A percentile compares a stretch with the other conserved stretches of the same genome.
These are phyloP conservation scores for Mariannaea elegans DNA, from an alignment of 2,329 filamentous ascomycete genomes.

Conservation along the genomic window DNA sequence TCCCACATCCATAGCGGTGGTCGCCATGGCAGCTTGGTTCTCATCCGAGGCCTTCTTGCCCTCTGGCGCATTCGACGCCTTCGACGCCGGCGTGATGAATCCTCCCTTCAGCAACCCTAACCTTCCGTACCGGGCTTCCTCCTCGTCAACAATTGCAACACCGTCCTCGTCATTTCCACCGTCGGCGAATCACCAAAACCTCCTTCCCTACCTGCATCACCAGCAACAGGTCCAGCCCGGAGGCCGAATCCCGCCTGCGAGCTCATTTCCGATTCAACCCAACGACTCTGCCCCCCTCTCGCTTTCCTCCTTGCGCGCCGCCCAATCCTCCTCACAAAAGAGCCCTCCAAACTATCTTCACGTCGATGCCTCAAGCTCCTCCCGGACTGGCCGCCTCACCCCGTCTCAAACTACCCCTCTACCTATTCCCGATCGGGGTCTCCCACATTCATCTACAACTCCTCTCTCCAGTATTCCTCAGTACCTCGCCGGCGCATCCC, in stretches of 20 bases:
- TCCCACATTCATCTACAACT: constrained; percentile 34
- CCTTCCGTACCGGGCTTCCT: constrained; percentile 25
- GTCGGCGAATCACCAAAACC: constrained; percentile 31
- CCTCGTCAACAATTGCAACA: constrained; percentile 25
- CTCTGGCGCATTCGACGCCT: constrained; percentile 38
- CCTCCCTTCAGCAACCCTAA: constrained; percentile 28
- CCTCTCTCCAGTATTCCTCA: constrained; percentile 33
- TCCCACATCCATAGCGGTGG: constrained; percentile 18
- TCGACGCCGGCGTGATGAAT: constrained; percentile 32
- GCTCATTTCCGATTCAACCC: constrained; percentile 29
- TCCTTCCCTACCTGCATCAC: constrained; percentile 32
- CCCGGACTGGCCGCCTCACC: constrained; percentile 24
- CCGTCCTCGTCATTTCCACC: constrained; percentile 33
- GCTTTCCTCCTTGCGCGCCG: constrained; percentile 37
- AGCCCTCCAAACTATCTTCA: constrained; percentile 27
- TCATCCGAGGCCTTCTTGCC: constrained; percentile 41
- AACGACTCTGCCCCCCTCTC: constrained; percentile 33
- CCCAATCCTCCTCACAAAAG: constrained; percentile 29
- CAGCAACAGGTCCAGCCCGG: constrained; percentile 30
- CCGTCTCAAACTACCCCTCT: constrained; percentile 29
- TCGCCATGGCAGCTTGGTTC: constrained; percentile 38
- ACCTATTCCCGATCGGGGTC: constrained; percentile 20
- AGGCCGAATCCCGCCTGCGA: constrained; percentile 36
- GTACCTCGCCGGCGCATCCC: constrained; percentile 33
- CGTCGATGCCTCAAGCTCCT: constrained; percentile 22